phyloP scores from a whole-genome alignment of 1,284 basidiomycete species.

The Sparassis latifolia region DNA sequence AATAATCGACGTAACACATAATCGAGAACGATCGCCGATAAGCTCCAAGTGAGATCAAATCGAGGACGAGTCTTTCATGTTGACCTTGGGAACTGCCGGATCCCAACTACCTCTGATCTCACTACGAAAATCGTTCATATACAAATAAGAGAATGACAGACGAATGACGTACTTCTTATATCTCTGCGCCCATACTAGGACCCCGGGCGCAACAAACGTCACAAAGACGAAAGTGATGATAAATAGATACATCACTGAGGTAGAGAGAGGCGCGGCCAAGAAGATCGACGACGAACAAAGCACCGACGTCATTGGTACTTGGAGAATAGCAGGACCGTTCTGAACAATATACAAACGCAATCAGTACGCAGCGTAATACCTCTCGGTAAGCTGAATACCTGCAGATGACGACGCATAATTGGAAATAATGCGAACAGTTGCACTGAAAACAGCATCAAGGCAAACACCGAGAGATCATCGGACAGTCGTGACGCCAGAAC shows the following conservation, averaged over 20 bases:
- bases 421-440: conserved; percentile 85
- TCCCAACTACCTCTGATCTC: conserved; percentile 61
- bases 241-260: conserved; percentile 45
- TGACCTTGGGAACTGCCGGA: conserved; percentile 55
- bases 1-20: no score
- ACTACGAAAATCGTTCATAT: conserved; percentile 9
- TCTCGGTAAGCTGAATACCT: conserved; percentile 37
- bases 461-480: conserved; percentile 84
- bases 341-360: neutral
- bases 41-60: no score
- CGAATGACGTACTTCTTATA: conserved; percentile 67
- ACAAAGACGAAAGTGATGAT: conserved; percentile 45
- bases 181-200: conserved; percentile 76
- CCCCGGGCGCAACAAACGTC: conserved; percentile 63
- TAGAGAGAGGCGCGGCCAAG: conserved; percentile 48
- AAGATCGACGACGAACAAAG: conserved; percentile 42
- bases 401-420: conserved; percentile 70
- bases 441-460: conserved; percentile 83
- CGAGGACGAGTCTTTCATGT: conserved; percentile 24
- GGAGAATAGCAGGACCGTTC: conserved; percentile 28
- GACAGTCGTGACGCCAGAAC: conserved; percentile 89
- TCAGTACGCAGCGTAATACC: no score
- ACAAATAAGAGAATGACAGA: neutral
- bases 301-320: conserved; percentile 43
- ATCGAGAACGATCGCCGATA: no score